phyloP scores from a whole-genome alignment of 345 rosid species.

The Pistacia vera region DNA sequence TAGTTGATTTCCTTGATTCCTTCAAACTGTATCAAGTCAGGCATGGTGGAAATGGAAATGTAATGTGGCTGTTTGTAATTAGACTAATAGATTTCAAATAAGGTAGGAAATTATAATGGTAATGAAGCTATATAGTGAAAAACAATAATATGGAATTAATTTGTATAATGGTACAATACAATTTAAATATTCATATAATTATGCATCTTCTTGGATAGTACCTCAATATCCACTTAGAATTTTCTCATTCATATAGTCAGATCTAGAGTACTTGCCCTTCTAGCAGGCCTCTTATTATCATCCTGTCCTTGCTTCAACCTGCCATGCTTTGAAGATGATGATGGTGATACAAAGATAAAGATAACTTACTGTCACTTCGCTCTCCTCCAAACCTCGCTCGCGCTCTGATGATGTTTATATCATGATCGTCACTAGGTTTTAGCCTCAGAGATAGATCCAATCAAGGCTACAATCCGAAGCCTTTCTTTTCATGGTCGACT shows the following conservation, averaged over 20 bases:
- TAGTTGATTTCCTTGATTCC: too few relatives aligned
- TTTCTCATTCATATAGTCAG: slow-evolving; percentile 87
- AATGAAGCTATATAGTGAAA: background rate
- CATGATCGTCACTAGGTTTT: slow-evolving; percentile 22
- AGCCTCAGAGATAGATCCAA: slow-evolving; percentile 55
- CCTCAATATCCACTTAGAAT: slow-evolving; percentile 97
- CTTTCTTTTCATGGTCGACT: slow-evolving; percentile 34
- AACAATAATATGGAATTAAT: slow-evolving; percentile 8
- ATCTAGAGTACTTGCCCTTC: slow-evolving; percentile 88
- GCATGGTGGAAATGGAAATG: too few relatives aligned
- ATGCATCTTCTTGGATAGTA: slow-evolving; percentile 44
- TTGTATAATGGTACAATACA: slow-evolving; percentile 16
- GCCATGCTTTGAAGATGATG: slow-evolving; percentile 43
- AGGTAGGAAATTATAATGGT: too few relatives aligned
- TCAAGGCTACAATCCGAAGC: slow-evolving; percentile 40
- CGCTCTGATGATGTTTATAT: background rate
- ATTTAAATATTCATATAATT: slow-evolving; percentile 1
- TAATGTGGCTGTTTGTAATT: too few relatives aligned
- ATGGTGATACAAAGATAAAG: slow-evolving; percentile 56
- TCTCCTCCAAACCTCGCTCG: slow-evolving; percentile 23
- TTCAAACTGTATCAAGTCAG: too few relatives aligned
- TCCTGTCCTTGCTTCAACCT: slow-evolving; percentile 38
- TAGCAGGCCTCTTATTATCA: slow-evolving; percentile 30
- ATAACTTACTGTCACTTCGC: slow-evolving; percentile 44
- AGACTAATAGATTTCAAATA: too few relatives aligned